These are phyloP conservation scores for Camellia japonica DNA, from an alignment of 148 eudicot species.

Conservation along the genomic window DNA sequence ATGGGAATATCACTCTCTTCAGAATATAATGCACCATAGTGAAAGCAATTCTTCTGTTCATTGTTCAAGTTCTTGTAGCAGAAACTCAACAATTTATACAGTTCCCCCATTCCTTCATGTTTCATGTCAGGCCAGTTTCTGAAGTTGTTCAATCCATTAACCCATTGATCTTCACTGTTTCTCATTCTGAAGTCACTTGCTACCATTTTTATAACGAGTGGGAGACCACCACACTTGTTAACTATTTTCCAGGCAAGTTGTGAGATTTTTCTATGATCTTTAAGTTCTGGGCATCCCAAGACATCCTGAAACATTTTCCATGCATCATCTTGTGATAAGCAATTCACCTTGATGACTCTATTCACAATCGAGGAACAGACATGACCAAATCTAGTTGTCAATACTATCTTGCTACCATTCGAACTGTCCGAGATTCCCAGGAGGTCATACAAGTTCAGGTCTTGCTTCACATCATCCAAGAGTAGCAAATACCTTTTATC, in stretches of 20 bases:
- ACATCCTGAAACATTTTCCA: constrained; percentile 15
- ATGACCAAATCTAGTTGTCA: not conserved
- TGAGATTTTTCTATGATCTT: not conserved
- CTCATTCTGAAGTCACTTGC: constrained; percentile 6
- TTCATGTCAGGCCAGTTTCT: constrained; percentile 10
- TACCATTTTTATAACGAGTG: constrained; percentile 8
- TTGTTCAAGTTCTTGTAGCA: constrained; percentile 1
- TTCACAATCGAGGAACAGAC: not conserved
- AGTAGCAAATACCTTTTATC: no score
- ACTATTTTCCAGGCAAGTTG: not conserved
- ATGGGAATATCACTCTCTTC: constrained; percentile 12
- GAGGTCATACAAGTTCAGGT: no score
- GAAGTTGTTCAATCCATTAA: not conserved
- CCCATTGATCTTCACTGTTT: not conserved
- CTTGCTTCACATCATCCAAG: no score
- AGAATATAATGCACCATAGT: constrained; percentile 15
- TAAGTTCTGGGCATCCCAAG: not conserved
- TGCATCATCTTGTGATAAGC: constrained; percentile 1
- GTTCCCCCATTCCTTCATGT: not conserved
- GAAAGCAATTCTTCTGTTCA: constrained; percentile 11
- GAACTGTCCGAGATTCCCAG: no score
- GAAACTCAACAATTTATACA: constrained; percentile 6
- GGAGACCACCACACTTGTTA: not conserved
- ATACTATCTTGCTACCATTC: no score
- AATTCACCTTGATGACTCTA: not conserved